Evolutionary conservation across 176 grass and related monocot genomes (phyloP).

Genomic region (Aegilops speltoides): DNA sequence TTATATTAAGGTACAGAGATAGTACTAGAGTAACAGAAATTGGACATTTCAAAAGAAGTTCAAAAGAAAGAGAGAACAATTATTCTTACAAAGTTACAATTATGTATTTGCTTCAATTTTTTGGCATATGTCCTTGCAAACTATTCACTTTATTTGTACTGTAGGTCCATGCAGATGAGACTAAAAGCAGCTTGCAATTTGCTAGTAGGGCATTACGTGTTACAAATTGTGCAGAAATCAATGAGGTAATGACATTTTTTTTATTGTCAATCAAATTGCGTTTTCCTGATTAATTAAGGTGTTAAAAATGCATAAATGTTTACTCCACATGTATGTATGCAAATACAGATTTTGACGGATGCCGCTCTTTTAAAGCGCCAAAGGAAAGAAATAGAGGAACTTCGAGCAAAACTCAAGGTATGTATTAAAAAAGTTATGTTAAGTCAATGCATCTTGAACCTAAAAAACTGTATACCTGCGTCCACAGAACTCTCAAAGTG

Average conservation of each 20-base stretch:
- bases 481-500: constrained; percentile 79
- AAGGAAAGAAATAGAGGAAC: constrained; percentile 91
- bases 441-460: constrained; percentile 13
- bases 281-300: constrained; percentile 4
- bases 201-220: constrained; percentile 87
- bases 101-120: background rate
- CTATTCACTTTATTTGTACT: constrained; percentile 30
- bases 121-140: background rate
- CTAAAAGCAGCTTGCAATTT: constrained; percentile 95
- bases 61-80: background rate
- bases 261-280: background rate
- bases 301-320: constrained; percentile 16
- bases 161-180: constrained; percentile 87
- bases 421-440: constrained; percentile 10
- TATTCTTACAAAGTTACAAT: background rate
- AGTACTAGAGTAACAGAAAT: background rate
- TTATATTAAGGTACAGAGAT: no score
- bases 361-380: constrained; percentile 91
- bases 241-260: constrained; percentile 60
- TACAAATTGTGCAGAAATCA: constrained; percentile 83
- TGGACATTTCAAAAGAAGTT: background rate
- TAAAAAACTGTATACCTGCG: constrained; percentile 25
- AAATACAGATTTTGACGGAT: constrained; percentile 91
- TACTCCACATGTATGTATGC: constrained; percentile 19
- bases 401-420: constrained; percentile 78